These are phyloP conservation scores for Panus rudis DNA, from an alignment of 768 basidiomycete species.

Conservation along the genomic window DNA sequence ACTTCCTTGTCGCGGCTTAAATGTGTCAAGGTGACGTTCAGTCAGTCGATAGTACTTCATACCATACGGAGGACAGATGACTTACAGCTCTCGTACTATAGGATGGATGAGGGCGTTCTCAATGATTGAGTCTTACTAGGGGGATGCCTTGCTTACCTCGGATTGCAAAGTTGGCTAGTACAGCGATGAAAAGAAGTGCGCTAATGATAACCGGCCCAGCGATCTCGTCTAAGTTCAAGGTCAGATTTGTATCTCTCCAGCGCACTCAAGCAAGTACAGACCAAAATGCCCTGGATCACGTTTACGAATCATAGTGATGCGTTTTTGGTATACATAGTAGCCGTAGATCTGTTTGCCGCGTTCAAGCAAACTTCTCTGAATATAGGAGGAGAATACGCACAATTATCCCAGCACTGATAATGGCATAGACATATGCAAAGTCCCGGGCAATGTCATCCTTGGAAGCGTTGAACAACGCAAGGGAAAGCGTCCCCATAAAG, in stretches of 20 bases:
- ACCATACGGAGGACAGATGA: neutral
- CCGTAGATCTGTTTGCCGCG: conserved; percentile 61
- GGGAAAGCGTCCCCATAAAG: conserved; percentile 74
- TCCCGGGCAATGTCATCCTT: conserved; percentile 55
- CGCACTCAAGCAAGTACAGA: conserved; percentile 23
- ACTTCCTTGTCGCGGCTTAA: conserved; percentile 10
- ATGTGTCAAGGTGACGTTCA: neutral
- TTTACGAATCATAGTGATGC: conserved; percentile 85
- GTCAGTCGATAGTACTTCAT: neutral
- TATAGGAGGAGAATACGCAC: conserved; percentile 29
- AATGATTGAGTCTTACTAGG: neutral
- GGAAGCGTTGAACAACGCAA: conserved; percentile 87
- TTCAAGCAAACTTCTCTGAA: neutral
- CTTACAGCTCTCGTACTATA: conserved; percentile 14
- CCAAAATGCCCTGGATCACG: conserved; percentile 88
- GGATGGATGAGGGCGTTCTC: neutral
- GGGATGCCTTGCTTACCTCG: conserved; percentile 48
- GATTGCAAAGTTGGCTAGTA: conserved; percentile 82
- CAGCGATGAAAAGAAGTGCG: conserved; percentile 74
- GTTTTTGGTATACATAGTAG: conserved; percentile 76
- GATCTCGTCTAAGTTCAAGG: conserved; percentile 53
- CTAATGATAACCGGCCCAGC: conserved; percentile 81
- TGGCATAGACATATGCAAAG: conserved; percentile 80
- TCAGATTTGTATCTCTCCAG: conserved; percentile 3
- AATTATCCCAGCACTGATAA: conserved; percentile 66